A percentile compares a stretch with the other conserved stretches of the same genome.
These are phyloP conservation scores for Allodekkera sacchari DNA, from an alignment of 805 yeast species.

Conservation along the genomic window DNA sequence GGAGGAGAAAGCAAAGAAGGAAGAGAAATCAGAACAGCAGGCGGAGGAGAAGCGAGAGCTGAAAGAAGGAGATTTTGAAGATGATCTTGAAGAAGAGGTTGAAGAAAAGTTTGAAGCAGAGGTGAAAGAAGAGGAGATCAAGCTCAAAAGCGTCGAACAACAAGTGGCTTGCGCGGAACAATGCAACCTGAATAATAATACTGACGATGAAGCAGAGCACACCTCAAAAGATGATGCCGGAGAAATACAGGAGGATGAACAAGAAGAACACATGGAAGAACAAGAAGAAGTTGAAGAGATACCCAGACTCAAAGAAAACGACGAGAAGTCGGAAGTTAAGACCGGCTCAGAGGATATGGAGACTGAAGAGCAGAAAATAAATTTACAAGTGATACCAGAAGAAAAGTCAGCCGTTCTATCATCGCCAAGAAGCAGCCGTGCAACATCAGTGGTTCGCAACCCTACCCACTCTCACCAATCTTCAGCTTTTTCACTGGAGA, in stretches of 20 bases:
- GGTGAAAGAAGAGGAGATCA: neutral
- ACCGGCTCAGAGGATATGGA: slow-evolving; percentile 18
- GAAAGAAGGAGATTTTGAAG: slow-evolving; percentile 9
- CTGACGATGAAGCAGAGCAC: slow-evolving; percentile 8
- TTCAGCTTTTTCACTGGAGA: no score
- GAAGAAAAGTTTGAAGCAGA: slow-evolving; percentile 10
- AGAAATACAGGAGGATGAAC: neutral
- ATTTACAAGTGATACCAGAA: neutral
- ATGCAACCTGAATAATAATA: neutral
- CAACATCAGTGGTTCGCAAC: no score
- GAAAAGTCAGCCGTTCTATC: no score
- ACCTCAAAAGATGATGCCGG: slow-evolving; percentile 11
- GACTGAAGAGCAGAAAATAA: slow-evolving; percentile 1
- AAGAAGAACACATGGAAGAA: slow-evolving; percentile 7
- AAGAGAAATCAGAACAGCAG: no score
- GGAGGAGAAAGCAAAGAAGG: no score
- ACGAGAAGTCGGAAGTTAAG: slow-evolving; percentile 18
- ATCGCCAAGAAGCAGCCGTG: no score
- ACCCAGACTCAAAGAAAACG: slow-evolving; percentile 16
- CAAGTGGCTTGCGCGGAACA: neutral
- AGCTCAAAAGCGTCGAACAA: neutral
- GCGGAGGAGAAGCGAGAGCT: slow-evolving; percentile 8
- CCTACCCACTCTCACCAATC: neutral
- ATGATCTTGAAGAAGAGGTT: slow-evolving; percentile 12
- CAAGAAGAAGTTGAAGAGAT: slow-evolving; percentile 14